Base-by-base conservation (phyloP, 441 rosid genomes). In the Eutrema salsugineum region DNA sequence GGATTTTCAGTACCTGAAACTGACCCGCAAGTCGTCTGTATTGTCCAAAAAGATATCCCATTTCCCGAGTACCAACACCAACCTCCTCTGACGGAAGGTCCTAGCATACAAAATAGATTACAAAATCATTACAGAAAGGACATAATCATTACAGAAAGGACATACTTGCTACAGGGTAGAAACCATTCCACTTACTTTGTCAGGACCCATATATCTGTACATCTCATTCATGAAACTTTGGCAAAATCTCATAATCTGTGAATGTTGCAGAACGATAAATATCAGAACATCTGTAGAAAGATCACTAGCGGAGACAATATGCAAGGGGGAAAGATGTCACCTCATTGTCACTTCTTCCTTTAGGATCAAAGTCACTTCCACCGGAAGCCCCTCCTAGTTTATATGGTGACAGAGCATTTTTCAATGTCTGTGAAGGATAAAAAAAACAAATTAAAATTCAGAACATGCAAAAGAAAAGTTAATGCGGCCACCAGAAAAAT, bases 311-410 rank as follows among this genome's bases (percentile, higher is more conserved):
- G 73, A 66, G 66, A 62, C 68, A 71, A 22, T 68, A 27, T 14
- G 53, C 8, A 63, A 65, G 58, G 68, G 68, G 58, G 0, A 11
- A 76, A 53, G 51, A 50, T 59, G 68, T 76, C 56, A 95, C 99
- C 94, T 96, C 99, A 75, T 84, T 90, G 79, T 96, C 99, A 83
- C 94, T 96, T 90, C 82, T 90, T 71, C 98, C 99, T 83, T 91
- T 96, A 36, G 99, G 99, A 81, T 96, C 97, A 87, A 96, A 96
- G 83, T 96, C 99, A 66, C 99, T 90, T 77, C 99, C 98, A 68
- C 99, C 99, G 36, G 98, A 93, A 63, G 99, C 97, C 57, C 99
- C 99, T 84, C 99, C 99, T 71, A 96, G 84, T 82, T 91, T 96
- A 84, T 88, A 93, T 12, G 98, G 97, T 61, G 94, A 96, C 76